Evolutionary conservation across 805 yeast genomes (phyloP).

Genomic region (Cyberlindnera mrakii): DNA sequence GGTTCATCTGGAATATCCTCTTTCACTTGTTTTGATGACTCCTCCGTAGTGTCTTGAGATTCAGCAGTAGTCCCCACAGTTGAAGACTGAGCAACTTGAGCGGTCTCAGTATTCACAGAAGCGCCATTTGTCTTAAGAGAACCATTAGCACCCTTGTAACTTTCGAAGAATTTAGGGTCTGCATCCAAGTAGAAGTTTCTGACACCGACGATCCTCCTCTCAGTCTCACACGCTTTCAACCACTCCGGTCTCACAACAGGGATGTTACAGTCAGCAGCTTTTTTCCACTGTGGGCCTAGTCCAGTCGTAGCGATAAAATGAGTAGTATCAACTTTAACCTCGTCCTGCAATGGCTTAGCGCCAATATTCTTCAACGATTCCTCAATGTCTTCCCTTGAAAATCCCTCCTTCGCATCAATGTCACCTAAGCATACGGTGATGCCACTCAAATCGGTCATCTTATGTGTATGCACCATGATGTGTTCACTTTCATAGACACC

Average conservation of each 20-base stretch:
- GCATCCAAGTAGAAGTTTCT: conserved; percentile 73
- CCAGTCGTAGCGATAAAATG: conserved; percentile 80
- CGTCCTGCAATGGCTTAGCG: conserved; percentile 69
- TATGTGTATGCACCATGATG: conserved; percentile 75
- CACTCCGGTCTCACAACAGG: conserved; percentile 96
- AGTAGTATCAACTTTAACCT: conserved; percentile 85
- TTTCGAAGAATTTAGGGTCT: conserved; percentile 35
- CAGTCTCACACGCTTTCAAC: conserved; percentile 89
- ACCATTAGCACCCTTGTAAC: conserved; percentile 36
- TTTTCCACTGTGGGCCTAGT: conserved; percentile 66
- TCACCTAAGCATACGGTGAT: conserved; percentile 88
- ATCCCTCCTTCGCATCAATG: conserved; percentile 44
- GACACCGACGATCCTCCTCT: conserved; percentile 88
- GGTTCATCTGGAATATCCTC: conserved; percentile 14
- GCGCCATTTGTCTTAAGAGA: background rate
- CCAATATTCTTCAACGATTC: conserved; percentile 64
- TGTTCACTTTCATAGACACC: conserved; percentile 72
- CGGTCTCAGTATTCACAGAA: background rate
- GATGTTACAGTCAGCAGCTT: conserved; percentile 79
- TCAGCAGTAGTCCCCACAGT: background rate
- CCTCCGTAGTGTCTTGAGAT: conserved; percentile 2
- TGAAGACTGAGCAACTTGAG: conserved; percentile 4
- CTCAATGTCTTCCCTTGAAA: conserved; percentile 51
- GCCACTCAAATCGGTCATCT: conserved; percentile 93
- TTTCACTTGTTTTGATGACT: conserved; percentile 13